Evolutionary conservation across 192 early-diverging fungal genomes (phyloP).

Genomic region (Gamsiella multidivaricata): DNA sequence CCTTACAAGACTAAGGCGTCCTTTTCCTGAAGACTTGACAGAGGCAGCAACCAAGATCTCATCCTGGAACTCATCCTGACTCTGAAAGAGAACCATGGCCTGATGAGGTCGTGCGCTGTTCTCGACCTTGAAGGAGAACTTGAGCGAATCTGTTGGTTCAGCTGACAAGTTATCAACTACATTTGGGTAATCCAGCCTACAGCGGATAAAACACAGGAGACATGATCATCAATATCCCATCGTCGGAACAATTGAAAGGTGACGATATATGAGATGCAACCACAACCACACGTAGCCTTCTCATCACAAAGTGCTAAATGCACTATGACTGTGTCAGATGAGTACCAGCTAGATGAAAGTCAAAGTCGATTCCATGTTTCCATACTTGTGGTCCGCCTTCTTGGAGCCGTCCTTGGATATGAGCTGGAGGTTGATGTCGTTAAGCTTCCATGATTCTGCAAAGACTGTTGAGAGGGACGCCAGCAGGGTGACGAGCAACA

Average conservation of each 20-base stretch:
- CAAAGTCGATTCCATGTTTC: not conserved
- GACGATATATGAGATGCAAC: not conserved
- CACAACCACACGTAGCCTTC: not conserved
- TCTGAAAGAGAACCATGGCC: constrained; percentile 51
- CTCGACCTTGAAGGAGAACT: constrained; percentile 50
- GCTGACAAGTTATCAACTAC: constrained; percentile 11
- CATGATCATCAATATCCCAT: not conserved
- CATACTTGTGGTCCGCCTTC: constrained; percentile 47
- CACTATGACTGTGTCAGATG: too few relatives aligned
- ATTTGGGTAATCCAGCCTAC: constrained; percentile 45
- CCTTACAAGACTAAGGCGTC: constrained; percentile 48
- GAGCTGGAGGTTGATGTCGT: constrained; percentile 37
- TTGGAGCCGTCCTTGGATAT: constrained; percentile 25
- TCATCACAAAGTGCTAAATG: too few relatives aligned
- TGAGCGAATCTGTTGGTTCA: constrained; percentile 24
- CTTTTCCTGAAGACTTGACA: constrained; percentile 47
- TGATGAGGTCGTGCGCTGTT: constrained; percentile 46
- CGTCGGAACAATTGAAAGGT: not conserved
- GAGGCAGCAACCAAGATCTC: constrained; percentile 45
- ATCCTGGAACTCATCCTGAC: constrained; percentile 50
- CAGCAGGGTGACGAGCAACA: constrained; percentile 32
- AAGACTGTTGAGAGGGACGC: constrained; percentile 38
- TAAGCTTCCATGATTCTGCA: constrained; percentile 41
- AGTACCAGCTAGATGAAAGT: not conserved
- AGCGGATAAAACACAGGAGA: not conserved